Base-by-base conservation (phyloP, 148 eudicot species). In the Cornus suecica region DNA sequence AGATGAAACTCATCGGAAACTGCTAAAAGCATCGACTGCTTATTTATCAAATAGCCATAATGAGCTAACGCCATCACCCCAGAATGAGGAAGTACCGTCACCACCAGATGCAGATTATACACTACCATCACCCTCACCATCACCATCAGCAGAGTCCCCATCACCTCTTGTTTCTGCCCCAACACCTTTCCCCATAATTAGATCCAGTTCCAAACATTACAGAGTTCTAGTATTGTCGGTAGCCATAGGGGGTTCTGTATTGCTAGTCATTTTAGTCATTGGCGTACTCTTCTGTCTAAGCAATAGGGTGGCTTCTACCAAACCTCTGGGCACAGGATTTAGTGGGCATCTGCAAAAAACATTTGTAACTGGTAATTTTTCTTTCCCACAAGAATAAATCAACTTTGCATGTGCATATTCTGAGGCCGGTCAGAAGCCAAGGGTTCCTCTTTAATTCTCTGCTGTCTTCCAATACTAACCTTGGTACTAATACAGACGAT, bases 281-380 rank as follows among this genome's bases (percentile, higher is more conserved):
- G 83, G 74, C 18, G 10, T 92, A 72, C 65, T 71, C 64, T 68
- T 87, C 42, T 85, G 79, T 77, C 78, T 78, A 78, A 68, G 84
- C 56, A 82, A 78, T 28, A 88, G 81, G 76, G 78, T 79, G 51
- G 78, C 80, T 60, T 72, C 74, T 67, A 81, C 85, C 65, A 79
- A 77, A 74, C 89, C 91, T 24, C 89, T 91, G 91, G 80, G 86
- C 37, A 82, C 90, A 25, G 92, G 97, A 65, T 82, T 89, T 65
- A 94, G 93, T 71, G 91, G 90, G 65, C 92, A 86, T 80, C 90
- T 90, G 77, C 90, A 87, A 83, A 86, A 77, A 85, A 89, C 94
- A 8, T 84, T 87, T 70, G 90, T 90, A 20, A 78, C 91, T 13
- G 98, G 98, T 92, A 88, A 78, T 32, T 73, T 16, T 75, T 64